Evolutionary conservation across 106 monocot genomes (phyloP), one percentile per base, ranked within the genome.

Genomic region (Dioscorea alata): DNA sequence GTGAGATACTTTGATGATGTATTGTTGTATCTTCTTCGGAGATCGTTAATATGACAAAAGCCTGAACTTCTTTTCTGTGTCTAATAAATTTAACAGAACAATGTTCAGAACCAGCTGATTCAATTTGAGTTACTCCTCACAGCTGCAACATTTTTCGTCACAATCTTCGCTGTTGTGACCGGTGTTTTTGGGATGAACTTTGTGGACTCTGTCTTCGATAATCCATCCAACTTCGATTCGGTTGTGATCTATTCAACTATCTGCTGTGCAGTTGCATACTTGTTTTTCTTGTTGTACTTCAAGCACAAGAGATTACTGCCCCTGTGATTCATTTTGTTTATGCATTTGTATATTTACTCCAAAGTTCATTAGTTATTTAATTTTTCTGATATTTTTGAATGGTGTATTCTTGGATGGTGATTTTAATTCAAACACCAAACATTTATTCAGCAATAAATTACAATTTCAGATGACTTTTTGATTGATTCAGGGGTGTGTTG

Each of bases 161-260:
- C 81, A 14, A 73, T 82, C 23, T 82, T 82, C 65, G 81, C 76
- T 23, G 81, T 82, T 20, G 81, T 82, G 5, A 77, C 72, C 0
- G 81, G 81, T 59, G 73, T 82, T 21, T 82, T 82, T 69, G 81
- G 81, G 20, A 82, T 82, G 76, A 82, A 82, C 68, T 77, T 76
- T 73, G 34, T 16, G 31, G 62, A 64, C 59, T 70, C 80, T 6
- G 80, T 75, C 50, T 80, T 80, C 59, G 70, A 80, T 33, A 8
- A 54, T 16, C 54, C 54, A 54, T 54, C 54, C 8, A 54, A 54
- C 19, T 54, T 54, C 54, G 18, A 19, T 14, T 54, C 19, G 0
- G 54, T 54, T 16, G 18, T 54, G 1, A 54, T 54, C 19, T 18
- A 18, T 18, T 54, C 54, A 16, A 54, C 8, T 54, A 14, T 54